Base-by-base conservation (phyloP, 495 filamentous ascomycete species). In the Clohesyomyces aquaticus region DNA sequence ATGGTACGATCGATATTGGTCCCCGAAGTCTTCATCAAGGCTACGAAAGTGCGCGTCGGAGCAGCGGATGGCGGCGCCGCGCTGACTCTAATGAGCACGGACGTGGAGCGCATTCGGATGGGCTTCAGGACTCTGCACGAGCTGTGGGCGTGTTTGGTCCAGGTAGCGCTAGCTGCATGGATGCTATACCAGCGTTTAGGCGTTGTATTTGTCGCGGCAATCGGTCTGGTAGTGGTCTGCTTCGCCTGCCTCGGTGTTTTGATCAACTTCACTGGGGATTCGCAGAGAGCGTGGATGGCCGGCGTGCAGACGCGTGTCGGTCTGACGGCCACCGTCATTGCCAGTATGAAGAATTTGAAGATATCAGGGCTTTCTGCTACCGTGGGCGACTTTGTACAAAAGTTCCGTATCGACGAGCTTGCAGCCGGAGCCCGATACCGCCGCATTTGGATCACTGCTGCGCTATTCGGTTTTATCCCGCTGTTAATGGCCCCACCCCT, bases 301-400 rank as follows among this genome's bases (percentile, higher is more conserved):
- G 46, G 46, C 19, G 57, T 61, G 43, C 57, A 61, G 26, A 41
- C 8, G 59, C 45, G 57, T 10, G 32, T 52, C 38, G 57, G 57
- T 42, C 32, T 61, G 3, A 61, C 57, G 27, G 59, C 77, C 12
- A 77, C 65, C 3, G 69, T 78, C 27, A 75, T 83, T 41, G 72
- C 66, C 0, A 73, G 72, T 43, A 81, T 83, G 76, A 82, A 82
- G 64, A 62, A 75, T 47, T 63, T 82, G 18, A 80, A 79, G 61
- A 77, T 80, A 9, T 78, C 77, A 1, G 79, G 80, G 0, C 69
- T 82, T 10, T 47, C 75, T 19, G 46, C 43, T 10, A 55, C 71
- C 0, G 67, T 79, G 0, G 66, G 68, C 19, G 66, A 73, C 12
- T 75, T 71, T 6, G 71, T 82, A 16, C 78, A 80, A 59, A 64